A percentile compares a stretch with the other conserved stretches of the same genome.
Evolutionary conservation across 1,284 basidiomycete species (phyloP).

Genomic region (Golubevia sp.): DNA sequence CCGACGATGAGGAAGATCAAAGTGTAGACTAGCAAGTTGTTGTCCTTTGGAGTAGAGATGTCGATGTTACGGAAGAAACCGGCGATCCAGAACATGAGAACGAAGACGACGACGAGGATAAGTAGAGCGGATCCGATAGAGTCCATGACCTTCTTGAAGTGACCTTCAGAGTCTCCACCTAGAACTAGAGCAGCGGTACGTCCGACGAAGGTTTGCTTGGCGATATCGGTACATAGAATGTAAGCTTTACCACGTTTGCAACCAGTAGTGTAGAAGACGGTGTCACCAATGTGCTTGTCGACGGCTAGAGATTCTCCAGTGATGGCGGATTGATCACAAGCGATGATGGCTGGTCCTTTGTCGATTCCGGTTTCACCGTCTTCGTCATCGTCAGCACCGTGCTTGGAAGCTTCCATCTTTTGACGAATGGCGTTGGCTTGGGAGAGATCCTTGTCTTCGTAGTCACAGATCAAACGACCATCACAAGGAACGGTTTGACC

Average conservation of each 20-base stretch:
- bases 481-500: constrained; percentile 67
- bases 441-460: constrained; percentile 62
- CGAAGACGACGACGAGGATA: constrained; percentile 66
- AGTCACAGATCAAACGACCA: constrained; percentile 65
- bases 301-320: constrained; percentile 68
- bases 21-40: constrained; percentile 67
- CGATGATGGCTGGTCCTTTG: constrained; percentile 66
- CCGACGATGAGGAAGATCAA: constrained; percentile 67
- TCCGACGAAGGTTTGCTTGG: constrained; percentile 66
- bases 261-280: constrained; percentile 64
- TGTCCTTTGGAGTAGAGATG: constrained; percentile 64
- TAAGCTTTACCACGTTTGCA: constrained; percentile 67
- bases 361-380: constrained; percentile 63
- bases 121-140: constrained; percentile 66
- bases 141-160: constrained; percentile 67
- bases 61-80: constrained; percentile 58
- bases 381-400: constrained; percentile 55
- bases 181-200: constrained; percentile 65
- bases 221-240: constrained; percentile 65
- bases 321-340: constrained; percentile 67
- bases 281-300: constrained; percentile 68
- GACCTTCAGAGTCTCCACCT: constrained; percentile 62
- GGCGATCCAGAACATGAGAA: constrained; percentile 62
- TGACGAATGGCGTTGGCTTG: constrained; percentile 54
- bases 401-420: constrained; percentile 51